These are phyloP conservation scores for Lentinula aciculospora DNA, from an alignment of 768 basidiomycete genomes.

Conservation along the genomic window DNA sequence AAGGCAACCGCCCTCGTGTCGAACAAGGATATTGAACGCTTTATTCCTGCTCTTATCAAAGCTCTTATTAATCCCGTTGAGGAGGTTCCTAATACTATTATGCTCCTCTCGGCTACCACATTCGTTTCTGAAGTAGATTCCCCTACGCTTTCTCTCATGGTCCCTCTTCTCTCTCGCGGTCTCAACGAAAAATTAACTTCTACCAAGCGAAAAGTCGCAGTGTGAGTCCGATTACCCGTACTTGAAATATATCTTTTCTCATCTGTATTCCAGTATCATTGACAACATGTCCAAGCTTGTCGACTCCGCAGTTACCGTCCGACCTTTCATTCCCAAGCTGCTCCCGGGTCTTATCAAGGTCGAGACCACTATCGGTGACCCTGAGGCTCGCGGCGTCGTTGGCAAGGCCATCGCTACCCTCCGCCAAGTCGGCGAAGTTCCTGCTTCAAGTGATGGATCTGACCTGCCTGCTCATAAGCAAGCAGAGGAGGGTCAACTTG, in stretches of 20 bases:
- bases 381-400: slow-evolving; percentile 93
- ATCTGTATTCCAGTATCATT: slow-evolving; percentile 55
- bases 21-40: slow-evolving; percentile 98
- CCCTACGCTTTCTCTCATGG: slow-evolving; percentile 95
- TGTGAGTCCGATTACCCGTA: slow-evolving; percentile 35
- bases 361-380: slow-evolving; percentile 91
- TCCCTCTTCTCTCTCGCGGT: slow-evolving; percentile 92
- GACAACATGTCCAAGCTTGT: slow-evolving; percentile 99
- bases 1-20: slow-evolving; percentile 92
- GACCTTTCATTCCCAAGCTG: slow-evolving; percentile 94
- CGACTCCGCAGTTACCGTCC: slow-evolving; percentile 90
- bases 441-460: slow-evolving; percentile 78
- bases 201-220: slow-evolving; percentile 96
- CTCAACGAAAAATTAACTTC: slow-evolving; percentile 91
- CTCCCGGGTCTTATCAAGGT: slow-evolving; percentile 96
- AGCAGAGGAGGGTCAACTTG: slow-evolving; percentile 63
- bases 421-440: slow-evolving; percentile 91
- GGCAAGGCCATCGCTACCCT: slow-evolving; percentile 92
- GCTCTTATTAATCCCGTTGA: slow-evolving; percentile 98
- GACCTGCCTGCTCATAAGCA: slow-evolving; percentile 83
- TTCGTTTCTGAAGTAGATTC: slow-evolving; percentile 99
- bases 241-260: not conserved
- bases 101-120: slow-evolving; percentile 94
- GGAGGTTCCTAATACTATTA: slow-evolving; percentile 94
- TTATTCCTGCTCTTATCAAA: slow-evolving; percentile 96